Base-by-base conservation (phyloP, 2,329 filamentous ascomycete genomes). In the Clarireedia monteithiana region DNA sequence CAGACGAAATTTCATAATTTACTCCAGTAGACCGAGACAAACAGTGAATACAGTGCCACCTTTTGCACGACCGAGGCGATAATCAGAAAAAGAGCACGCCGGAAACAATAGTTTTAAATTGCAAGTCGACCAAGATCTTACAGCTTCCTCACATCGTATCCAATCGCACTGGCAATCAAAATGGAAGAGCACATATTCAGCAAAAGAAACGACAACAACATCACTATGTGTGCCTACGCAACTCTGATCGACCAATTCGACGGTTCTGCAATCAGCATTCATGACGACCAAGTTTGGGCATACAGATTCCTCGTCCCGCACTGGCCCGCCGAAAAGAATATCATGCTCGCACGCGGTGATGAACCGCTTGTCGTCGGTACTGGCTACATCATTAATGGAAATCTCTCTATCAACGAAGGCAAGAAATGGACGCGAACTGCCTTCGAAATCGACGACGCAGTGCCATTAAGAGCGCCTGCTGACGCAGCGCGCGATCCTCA, bases 371-470 rank as follows among this genome's bases (percentile, higher is more conserved):
- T 20, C 20, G 20, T 55, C 27, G 39, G 47, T 1, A 50, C 26
- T 15, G 39, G 39, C n/a, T 55, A 55, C 20, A 55, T 50, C 14
- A 26, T 55, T 14, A 45, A 55, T 14, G 53, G 53, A 4, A 30
- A 34, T 5, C 27, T 55, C 2, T 50, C 47, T 5, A 45, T 55
- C n/a, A 50, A 50, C 26, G 53, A 55, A 40, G 39, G 53, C 38
- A 27, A 26, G n/a, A 4, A 38, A 5, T 55, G 47, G 53, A 55
- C 53, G 10, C 47, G 53, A 0, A 55, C 53, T 2, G 53, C 53
- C 2, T 55, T 55, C 2, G 53, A 55, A 45, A 38, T 55, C 9
- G 53, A 55, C 6, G 47, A 55, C 6, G 53, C 39, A 10, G 15
- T 55, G 6, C 30, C 38, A 15, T 6, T 55, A 27, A 24, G 24